Conservation (phyloP, 768 basidiomycete species). For the Mycena amicta region DNA sequence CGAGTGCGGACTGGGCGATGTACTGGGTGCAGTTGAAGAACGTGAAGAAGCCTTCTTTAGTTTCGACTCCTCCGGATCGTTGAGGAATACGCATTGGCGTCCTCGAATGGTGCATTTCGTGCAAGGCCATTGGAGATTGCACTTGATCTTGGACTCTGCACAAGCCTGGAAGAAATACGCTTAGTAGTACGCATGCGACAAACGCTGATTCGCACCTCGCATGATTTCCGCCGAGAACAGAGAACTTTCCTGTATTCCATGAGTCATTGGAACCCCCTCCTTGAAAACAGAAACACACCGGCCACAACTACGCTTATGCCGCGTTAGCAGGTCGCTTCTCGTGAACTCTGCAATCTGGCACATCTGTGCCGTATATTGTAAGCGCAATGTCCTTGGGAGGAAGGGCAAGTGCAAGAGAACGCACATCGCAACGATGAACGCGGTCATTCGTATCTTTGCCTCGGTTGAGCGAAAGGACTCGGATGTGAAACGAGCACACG, state of each 20-base stretch:
- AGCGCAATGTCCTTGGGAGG: background rate
- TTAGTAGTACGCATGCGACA: constrained; percentile 5
- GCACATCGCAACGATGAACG: constrained; percentile 64
- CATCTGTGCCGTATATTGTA: constrained; percentile 43
- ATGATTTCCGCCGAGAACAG: constrained; percentile 67
- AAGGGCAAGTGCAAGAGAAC: constrained; percentile 11
- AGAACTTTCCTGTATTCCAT: constrained; percentile 43
- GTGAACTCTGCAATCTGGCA: constrained; percentile 68
- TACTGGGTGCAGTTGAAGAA: background rate
- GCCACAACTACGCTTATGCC: constrained; percentile 73
- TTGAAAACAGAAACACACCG: constrained; percentile 48
- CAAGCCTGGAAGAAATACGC: constrained; percentile 46
- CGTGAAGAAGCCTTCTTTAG: constrained; percentile 30
- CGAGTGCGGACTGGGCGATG: constrained; percentile 50
- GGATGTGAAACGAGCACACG: constrained; percentile 27
- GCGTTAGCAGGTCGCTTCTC: constrained; percentile 69
- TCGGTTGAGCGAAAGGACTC: constrained; percentile 4
- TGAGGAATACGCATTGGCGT: constrained; percentile 65
- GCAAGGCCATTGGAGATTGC: constrained; percentile 68
- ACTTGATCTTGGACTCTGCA: constrained; percentile 77
- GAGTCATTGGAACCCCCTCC: constrained; percentile 17
- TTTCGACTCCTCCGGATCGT: constrained; percentile 46
- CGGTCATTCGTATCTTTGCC: constrained; percentile 65
- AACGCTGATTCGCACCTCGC: constrained; percentile 42
- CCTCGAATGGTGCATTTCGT: constrained; percentile 65